Conservation (phyloP, 257 asterid species). For the Dorcoceras hygrometricum region DNA sequence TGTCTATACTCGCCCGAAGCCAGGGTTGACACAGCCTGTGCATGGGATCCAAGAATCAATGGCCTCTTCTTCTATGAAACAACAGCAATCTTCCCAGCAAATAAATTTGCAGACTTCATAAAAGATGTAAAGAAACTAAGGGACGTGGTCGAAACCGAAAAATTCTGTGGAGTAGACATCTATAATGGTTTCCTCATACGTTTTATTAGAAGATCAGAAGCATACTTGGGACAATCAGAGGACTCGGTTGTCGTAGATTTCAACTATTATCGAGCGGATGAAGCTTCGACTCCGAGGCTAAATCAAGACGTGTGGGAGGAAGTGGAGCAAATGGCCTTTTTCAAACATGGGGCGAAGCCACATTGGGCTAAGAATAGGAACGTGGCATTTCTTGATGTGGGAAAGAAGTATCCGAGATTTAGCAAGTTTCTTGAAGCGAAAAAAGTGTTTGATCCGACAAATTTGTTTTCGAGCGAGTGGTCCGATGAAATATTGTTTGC, state of each 20-base stretch:
- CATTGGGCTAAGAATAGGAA: conserved; percentile 90
- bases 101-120: conserved; percentile 41
- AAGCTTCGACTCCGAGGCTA: conserved; percentile 47
- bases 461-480: conserved; percentile 55
- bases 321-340: conserved; percentile 79
- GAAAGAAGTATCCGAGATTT: conserved; percentile 45
- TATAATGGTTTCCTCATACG: conserved; percentile 80
- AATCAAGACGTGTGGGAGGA: conserved; percentile 75
- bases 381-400: conserved; percentile 45
- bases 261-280: conserved; percentile 64
- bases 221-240: conserved; percentile 59
- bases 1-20: conserved; percentile 58
- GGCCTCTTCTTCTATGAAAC: conserved; percentile 72
- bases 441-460: conserved; percentile 45
- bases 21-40: conserved; percentile 37
- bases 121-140: conserved; percentile 52
- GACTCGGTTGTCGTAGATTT: conserved; percentile 64
- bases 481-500: conserved; percentile 54
- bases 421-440: conserved; percentile 44
- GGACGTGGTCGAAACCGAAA: conserved; percentile 41
- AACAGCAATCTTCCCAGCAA: conserved; percentile 49
- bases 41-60: conserved; percentile 76
- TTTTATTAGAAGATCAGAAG: conserved; percentile 47
- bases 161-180: conserved; percentile 69
- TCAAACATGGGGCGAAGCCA: conserved; percentile 61